Base-by-base conservation (phyloP, 345 rosid species). In the Isatis tinctoria region DNA sequence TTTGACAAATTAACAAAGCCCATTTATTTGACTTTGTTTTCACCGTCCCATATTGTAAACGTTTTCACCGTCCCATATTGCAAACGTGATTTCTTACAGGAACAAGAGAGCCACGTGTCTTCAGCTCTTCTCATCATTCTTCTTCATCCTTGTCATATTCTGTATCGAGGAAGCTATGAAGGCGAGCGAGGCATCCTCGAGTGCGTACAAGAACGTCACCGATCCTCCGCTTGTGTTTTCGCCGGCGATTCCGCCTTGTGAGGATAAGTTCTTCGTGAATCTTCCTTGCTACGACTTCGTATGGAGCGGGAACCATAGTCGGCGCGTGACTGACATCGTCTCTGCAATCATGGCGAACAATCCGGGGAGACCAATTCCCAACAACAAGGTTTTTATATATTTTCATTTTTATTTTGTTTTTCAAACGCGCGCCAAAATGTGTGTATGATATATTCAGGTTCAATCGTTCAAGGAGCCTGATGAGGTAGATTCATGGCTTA, bases 271-370 rank as follows among this genome's bases (percentile, higher is more conserved):
- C 70, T 87, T 65, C 79, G 43, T 80, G 40, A 85, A 64, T 67
- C 59, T 30, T 36, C 95, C 95, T 9, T 94, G 97, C 62, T 84
- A 69, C 56, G 98, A 94, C 84, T 94, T 94, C 74, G 65, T 88
- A 2, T 94, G 96, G 97, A 94, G 96, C 76, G 97, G 98, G 9
- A 94, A 89, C 58, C 80, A 56, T 3, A 91, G 93, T 66, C 51
- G 32, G 30, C 67, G 57, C 0, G 44, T 88, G 7, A 47, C 5
- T 44, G 44, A 26, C 14, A 81, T 94, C 27, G 95, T 84, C 10
- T 53, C 48, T 22, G 74, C 84, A 16, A 90, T 94, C 66, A 82
- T 82, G 88, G 79, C 40, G 3, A 94, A 91, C 11, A 94, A 94
- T 70, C 97, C 93, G 1, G 86, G 84, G 36, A 72, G 98, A 58